Conservation (phyloP, 495 filamentous ascomycete species). For the Aspergillus conjunctus region DNA sequence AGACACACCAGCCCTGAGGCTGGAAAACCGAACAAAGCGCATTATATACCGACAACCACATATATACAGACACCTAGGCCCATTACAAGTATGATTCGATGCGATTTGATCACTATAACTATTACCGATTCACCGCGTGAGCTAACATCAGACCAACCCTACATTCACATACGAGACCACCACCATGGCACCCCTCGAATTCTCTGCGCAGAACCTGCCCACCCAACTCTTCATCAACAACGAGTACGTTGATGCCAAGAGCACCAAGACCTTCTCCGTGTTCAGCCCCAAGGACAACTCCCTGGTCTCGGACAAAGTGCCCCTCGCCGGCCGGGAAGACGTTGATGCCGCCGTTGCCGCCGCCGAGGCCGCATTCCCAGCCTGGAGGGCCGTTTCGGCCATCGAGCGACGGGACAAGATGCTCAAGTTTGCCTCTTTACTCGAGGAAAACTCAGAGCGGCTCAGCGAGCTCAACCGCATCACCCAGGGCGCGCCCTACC, state of each 20-base stretch:
- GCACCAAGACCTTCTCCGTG: background rate
- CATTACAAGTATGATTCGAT: too few species aligned
- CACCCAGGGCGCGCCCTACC: conserved; percentile 15
- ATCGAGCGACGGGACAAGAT: background rate
- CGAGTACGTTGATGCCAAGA: background rate
- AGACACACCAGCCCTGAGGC: too few species aligned
- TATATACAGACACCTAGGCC: too few species aligned
- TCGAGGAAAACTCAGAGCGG: conserved; percentile 9
- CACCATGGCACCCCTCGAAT: background rate
- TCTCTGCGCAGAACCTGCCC: background rate
- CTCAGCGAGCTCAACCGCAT: conserved; percentile 4
- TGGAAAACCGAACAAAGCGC: too few species aligned
- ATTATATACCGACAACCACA: too few species aligned
- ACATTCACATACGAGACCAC: too few species aligned
- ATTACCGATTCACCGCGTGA: too few species aligned
- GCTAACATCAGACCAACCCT: too few species aligned
- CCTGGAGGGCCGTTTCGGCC: background rate
- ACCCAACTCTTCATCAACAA: conserved; percentile 1
- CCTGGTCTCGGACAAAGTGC: background rate
- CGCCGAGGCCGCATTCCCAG: conserved; percentile 46
- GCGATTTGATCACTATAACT: too few species aligned
- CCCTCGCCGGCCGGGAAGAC: conserved; percentile 7
- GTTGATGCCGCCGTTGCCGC: conserved; percentile 17
- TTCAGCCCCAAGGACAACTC: background rate
- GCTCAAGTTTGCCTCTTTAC: conserved; percentile 38